Evolutionary conservation across 148 eudicot species (phyloP).

Genomic region (Chenopodium berlandieri): DNA sequence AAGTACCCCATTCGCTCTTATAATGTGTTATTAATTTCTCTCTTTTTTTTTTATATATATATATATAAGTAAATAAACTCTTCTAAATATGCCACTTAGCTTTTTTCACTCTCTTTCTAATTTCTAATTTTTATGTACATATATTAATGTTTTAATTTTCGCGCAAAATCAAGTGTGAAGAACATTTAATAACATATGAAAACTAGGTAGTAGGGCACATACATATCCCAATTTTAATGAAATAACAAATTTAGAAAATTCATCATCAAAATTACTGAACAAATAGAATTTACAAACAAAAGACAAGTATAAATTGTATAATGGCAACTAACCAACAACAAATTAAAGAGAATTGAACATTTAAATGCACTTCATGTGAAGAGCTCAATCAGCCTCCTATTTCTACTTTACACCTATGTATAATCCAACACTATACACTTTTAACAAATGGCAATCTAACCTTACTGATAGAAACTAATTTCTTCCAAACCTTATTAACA

Average conservation of each 20-base stretch:
- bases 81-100: no score
- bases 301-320: neutral
- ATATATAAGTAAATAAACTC: no score
- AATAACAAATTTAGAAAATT: neutral
- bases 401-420: conserved; percentile 23
- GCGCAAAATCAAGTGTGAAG: no score
- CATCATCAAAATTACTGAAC: neutral
- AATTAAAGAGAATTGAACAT: neutral
- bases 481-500: neutral
- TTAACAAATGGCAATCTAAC: conserved; percentile 3
- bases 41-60: no score
- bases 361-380: conserved; percentile 16
- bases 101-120: no score
- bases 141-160: no score
- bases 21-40: no score
- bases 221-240: neutral
- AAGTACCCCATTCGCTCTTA: no score
- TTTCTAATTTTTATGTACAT: no score
- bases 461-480: neutral
- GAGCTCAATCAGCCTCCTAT: neutral
- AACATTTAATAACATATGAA: no score
- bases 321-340: neutral
- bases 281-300: neutral
- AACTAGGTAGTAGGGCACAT: no score
- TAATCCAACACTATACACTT: conserved; percentile 3